Conservation (phyloP, 495 filamentous ascomycete species). For the Penicillium simplicissimum region DNA sequence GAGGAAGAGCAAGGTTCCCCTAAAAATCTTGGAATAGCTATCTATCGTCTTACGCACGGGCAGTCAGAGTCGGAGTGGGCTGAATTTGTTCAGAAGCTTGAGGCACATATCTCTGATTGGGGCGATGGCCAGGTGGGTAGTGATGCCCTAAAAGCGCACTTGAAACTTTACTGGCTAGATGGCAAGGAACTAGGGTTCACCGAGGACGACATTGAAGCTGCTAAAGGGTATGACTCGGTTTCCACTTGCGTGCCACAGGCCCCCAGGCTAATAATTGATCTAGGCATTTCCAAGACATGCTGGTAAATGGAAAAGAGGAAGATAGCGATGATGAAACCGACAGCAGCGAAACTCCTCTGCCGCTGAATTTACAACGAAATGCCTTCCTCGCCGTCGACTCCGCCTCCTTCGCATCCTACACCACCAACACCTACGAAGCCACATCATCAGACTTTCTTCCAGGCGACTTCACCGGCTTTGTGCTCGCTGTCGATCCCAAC, state of each 20-base stretch:
- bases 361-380: neutral
- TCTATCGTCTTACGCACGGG: slow-evolving; percentile 35
- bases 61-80: slow-evolving; percentile 32
- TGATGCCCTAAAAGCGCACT: slow-evolving; percentile 22
- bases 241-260: neutral
- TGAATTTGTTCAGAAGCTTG: slow-evolving; percentile 25
- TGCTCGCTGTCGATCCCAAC: slow-evolving; percentile 30
- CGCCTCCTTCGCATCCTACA: slow-evolving; percentile 9
- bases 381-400: neutral
- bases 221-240: slow-evolving; percentile 20
- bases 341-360: neutral
- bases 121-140: slow-evolving; percentile 29
- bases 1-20: neutral
- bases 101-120: slow-evolving; percentile 30
- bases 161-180: slow-evolving; percentile 38
- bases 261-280: neutral
- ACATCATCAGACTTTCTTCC: slow-evolving; percentile 1
- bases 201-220: slow-evolving; percentile 30
- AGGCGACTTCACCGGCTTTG: slow-evolving; percentile 27
- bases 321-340: neutral
- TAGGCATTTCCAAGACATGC: slow-evolving; percentile 13
- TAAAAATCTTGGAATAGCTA: slow-evolving; percentile 21
- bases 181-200: slow-evolving; percentile 29
- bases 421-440: neutral
- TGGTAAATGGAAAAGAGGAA: neutral